These are phyloP conservation scores for Suillus plorans DNA, from an alignment of 768 basidiomycete genomes.

Conservation along the genomic window DNA sequence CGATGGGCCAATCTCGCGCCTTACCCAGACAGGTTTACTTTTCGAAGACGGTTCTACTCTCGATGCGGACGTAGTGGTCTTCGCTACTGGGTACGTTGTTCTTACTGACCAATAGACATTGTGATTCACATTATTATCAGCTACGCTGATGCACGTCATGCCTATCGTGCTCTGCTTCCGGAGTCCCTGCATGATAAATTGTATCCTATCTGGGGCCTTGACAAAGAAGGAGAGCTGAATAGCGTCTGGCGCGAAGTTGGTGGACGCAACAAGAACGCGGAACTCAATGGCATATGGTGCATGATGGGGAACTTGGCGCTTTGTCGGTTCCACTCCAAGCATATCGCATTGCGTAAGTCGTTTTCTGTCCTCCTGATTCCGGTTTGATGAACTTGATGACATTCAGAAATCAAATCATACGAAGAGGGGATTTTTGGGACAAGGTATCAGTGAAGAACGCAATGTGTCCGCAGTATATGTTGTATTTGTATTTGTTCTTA, in stretches of 20 bases:
- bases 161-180: constrained; percentile 20
- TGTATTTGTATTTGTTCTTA: not conserved
- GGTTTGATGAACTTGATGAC: not conserved
- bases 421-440: constrained; percentile 46
- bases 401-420: constrained; percentile 67
- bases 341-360: constrained; percentile 61
- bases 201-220: constrained; percentile 28
- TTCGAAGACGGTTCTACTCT: constrained; percentile 43
- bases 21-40: constrained; percentile 38
- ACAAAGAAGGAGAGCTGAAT: constrained; percentile 31
- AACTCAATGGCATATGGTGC: constrained; percentile 44
- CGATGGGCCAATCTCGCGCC: constrained; percentile 40
- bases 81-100: constrained; percentile 48
- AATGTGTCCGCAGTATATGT: not conserved
- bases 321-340: constrained; percentile 67
- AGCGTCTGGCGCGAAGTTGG: constrained; percentile 47
- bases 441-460: constrained; percentile 18
- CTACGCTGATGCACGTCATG: constrained; percentile 18
- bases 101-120: not conserved
- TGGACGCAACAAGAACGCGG: constrained; percentile 22
- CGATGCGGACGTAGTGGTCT: constrained; percentile 48
- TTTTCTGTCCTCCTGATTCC: not conserved
- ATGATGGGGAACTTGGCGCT: constrained; percentile 64
- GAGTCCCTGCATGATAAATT: constrained; percentile 17
- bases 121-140: constrained; percentile 12